Conservation (phyloP, 148 eudicot species). For the Spergularia bocconei region DNA sequence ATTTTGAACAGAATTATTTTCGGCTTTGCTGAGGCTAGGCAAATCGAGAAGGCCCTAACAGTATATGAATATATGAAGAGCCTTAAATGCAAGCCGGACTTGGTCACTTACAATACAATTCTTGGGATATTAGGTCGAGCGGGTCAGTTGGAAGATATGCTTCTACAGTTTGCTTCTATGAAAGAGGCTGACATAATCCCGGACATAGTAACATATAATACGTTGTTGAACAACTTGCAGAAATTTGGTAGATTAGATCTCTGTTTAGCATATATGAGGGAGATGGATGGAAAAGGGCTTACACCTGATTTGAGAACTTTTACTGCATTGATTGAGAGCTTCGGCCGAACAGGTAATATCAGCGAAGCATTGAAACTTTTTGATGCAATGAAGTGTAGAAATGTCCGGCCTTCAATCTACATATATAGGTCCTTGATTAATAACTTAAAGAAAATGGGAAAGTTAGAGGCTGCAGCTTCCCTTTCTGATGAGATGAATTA, state of each 20-base stretch:
- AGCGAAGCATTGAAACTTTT: slow-evolving; percentile 66
- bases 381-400: slow-evolving; percentile 56
- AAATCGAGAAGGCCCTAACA: slow-evolving; percentile 50
- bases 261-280: slow-evolving; percentile 44
- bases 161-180: slow-evolving; percentile 59
- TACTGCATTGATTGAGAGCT: slow-evolving; percentile 76
- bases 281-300: slow-evolving; percentile 58
- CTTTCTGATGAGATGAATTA: slow-evolving; percentile 64
- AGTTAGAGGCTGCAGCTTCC: slow-evolving; percentile 45
- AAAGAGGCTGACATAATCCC: slow-evolving; percentile 54
- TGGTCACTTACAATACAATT: slow-evolving; percentile 76
- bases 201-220: slow-evolving; percentile 73
- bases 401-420: slow-evolving; percentile 60
- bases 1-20: slow-evolving; percentile 67
- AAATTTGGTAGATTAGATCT: slow-evolving; percentile 65
- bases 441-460: slow-evolving; percentile 66
- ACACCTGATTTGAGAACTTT: slow-evolving; percentile 70
- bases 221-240: slow-evolving; percentile 56
- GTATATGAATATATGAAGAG: slow-evolving; percentile 54
- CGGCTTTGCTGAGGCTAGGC: slow-evolving; percentile 65
- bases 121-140: slow-evolving; percentile 63
- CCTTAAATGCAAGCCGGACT: slow-evolving; percentile 55
- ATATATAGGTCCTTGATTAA: slow-evolving; percentile 65
- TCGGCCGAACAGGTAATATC: slow-evolving; percentile 65
- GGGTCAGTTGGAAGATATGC: slow-evolving; percentile 70